Percentiles rank a stretch among this genome's conserved stretches.
Conservation (phyloP, 2,329 filamentous ascomycete genomes). For the Akanthomyces lecanii region DNA sequence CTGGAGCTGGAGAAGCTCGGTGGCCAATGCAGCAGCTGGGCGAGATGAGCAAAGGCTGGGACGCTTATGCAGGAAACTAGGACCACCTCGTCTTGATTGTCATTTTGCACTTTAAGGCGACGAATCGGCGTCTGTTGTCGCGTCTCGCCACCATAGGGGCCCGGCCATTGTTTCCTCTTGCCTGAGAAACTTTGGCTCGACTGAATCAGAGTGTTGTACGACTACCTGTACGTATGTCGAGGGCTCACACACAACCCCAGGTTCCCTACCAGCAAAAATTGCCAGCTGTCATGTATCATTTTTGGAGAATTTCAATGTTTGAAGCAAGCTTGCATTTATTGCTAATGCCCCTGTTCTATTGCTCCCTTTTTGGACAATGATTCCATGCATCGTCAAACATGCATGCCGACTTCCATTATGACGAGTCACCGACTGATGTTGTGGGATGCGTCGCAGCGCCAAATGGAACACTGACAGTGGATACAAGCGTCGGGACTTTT, state of each 20-base stretch:
- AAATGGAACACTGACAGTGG: conserved; percentile 7
- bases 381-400: not conserved
- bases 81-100: not conserved
- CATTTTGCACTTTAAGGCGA: conserved; percentile 2
- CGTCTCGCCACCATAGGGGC: not conserved
- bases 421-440: not conserved
- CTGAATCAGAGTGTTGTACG: not conserved
- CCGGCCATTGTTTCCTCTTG: not conserved
- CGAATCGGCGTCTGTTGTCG: conserved; percentile 1
- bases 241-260: not conserved
- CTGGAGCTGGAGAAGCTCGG: conserved; percentile 6
- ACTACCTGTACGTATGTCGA: not conserved
- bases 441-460: not conserved
- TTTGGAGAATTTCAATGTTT: not conserved
- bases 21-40: conserved; percentile 1
- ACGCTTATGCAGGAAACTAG: conserved; percentile 1
- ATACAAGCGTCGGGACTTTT: conserved; percentile 3
- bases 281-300: not conserved
- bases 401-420: not conserved
- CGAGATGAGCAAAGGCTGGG: not conserved
- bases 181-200: not conserved
- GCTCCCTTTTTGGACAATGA: not conserved
- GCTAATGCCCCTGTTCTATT: not conserved
- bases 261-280: too few species aligned
- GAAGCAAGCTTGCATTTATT: not conserved